These are phyloP conservation scores for Tuber melanosporum DNA, from an alignment of 495 filamentous ascomycete species.

Conservation along the genomic window DNA sequence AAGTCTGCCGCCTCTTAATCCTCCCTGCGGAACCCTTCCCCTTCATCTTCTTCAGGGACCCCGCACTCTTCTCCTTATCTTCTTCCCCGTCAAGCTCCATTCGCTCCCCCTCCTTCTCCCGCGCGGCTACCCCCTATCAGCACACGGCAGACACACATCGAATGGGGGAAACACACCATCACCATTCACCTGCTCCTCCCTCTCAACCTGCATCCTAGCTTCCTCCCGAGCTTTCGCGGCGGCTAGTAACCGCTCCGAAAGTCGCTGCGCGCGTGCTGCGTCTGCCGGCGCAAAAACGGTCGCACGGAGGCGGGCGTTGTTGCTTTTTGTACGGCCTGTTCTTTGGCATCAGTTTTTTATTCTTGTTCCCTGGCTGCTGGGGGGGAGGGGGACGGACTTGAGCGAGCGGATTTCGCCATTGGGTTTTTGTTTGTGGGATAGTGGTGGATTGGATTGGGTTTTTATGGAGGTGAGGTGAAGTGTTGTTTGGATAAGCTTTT, in stretches of 20 bases:
- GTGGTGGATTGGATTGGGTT: background rate
- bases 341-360: background rate
- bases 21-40: background rate
- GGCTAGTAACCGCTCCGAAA: slow-evolving; percentile 9
- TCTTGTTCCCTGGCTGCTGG: background rate
- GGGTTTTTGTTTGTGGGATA: background rate
- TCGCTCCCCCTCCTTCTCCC: background rate
- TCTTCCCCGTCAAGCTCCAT: background rate
- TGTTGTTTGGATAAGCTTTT: slow-evolving; percentile 2
- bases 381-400: background rate
- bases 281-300: slow-evolving; percentile 8
- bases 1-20: background rate
- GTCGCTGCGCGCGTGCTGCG: slow-evolving; percentile 4
- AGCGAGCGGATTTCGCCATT: background rate
- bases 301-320: slow-evolving; percentile 5
- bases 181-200: background rate
- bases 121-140: background rate
- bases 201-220: background rate
- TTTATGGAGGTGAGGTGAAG: background rate
- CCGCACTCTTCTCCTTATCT: background rate
- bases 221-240: background rate
- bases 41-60: background rate
- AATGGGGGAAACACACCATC: background rate
- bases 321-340: background rate
- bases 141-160: background rate